Percentiles rank a stretch among this genome's conserved stretches.
phyloP scores from a whole-genome alignment of 805 yeast species.

The Candida glaebosa region DNA sequence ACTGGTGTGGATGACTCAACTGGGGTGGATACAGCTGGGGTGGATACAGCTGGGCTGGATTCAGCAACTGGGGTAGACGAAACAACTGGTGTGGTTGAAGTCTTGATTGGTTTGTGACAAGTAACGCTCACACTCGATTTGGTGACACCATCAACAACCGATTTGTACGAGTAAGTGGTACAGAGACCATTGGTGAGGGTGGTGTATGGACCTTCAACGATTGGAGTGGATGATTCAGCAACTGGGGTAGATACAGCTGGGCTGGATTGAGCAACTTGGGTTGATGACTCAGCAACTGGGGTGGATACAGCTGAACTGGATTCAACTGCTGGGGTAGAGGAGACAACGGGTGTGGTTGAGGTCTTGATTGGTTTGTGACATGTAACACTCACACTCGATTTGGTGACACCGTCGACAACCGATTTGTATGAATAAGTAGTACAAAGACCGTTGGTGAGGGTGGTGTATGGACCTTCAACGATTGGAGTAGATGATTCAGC shows the following conservation, averaged over 20 bases:
- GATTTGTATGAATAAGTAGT: background rate
- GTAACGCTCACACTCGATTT: background rate
- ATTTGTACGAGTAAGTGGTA: background rate
- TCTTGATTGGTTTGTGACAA: background rate
- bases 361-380: background rate
- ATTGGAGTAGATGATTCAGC: slow-evolving; percentile 2
- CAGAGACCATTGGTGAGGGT: background rate
- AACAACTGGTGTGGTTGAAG: background rate
- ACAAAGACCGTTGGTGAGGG: background rate
- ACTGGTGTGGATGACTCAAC: too few species aligned
- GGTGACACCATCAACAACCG: background rate
- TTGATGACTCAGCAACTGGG: slow-evolving; percentile 2
- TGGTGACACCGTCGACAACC: background rate
- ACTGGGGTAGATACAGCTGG: slow-evolving; percentile 1
- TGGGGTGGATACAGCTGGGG: background rate
- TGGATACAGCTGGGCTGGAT: background rate
- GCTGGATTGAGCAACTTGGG: slow-evolving; percentile 1
- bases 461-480: background rate
- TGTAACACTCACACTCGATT: background rate
- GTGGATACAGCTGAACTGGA: background rate
- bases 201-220: background rate
- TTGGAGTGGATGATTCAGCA: background rate
- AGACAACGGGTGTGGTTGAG: background rate
- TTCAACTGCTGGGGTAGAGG: background rate
- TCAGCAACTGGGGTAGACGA: background rate